These are phyloP conservation scores for Trichopus zeylanicus DNA, from an alignment of 116 monocot genomes.

Conservation along the genomic window DNA sequence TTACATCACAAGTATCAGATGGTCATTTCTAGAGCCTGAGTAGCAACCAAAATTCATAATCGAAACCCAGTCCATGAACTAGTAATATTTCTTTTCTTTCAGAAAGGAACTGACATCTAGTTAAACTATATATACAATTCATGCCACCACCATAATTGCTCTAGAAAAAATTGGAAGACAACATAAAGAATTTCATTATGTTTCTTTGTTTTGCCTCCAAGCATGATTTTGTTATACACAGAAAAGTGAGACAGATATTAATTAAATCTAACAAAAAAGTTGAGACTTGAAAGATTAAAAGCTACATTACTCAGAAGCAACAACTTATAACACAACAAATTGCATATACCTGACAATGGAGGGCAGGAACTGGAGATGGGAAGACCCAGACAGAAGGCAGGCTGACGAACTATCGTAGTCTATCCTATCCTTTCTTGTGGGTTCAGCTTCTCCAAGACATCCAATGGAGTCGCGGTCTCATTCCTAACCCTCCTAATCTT, in stretches of 20 bases:
- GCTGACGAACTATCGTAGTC: not conserved
- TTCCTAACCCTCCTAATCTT: slow-evolving; percentile 45
- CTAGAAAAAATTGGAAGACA: not conserved
- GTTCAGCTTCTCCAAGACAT: slow-evolving; percentile 25
- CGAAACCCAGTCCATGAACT: too few species aligned
- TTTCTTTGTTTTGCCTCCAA: not conserved
- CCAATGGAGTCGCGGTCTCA: slow-evolving; percentile 30
- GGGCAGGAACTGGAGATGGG: not conserved
- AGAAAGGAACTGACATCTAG: too few species aligned
- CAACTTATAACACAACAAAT: slow-evolving; percentile 3
- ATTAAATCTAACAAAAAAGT: slow-evolving; percentile 1
- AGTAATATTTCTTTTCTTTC: too few species aligned
- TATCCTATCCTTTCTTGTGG: not conserved
- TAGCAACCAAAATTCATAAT: too few species aligned
- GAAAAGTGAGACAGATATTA: not conserved
- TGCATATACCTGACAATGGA: not conserved
- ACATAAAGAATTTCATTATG: not conserved
- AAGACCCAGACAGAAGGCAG: too few species aligned
- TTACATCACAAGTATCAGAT: too few species aligned
- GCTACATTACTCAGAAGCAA: not conserved
- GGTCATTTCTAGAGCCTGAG: too few species aligned
- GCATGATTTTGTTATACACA: not conserved
- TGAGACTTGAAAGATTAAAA: not conserved
- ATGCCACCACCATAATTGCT: not conserved
- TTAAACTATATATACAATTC: too few species aligned